Base-by-base conservation (phyloP, 1,284 basidiomycete genomes). In the Singerocomus inundabilis region DNA sequence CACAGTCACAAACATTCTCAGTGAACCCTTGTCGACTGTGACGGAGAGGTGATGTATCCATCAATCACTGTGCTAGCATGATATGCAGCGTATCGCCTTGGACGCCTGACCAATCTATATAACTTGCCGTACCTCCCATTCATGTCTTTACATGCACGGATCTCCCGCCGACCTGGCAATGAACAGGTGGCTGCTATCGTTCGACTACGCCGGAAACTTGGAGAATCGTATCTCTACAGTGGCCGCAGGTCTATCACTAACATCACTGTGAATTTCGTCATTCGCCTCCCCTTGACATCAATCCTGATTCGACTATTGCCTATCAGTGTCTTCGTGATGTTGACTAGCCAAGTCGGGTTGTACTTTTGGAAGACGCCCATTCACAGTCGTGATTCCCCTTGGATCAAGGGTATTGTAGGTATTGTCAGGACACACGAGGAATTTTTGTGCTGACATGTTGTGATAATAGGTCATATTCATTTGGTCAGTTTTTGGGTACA, bases 281-380 rank as follows among this genome's bases (percentile, higher is more conserved):
- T 21, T 21, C 21, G 21, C 6, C 35, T 12, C 6, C 13, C 2
- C 29, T 30, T 32, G 6, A 11, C 30, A 29, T 32, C 15, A 2
- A 42, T 37, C 30, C 12, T 44, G 26, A 48, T 18, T 16, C 8
- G n/a, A 1, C 40, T 13, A 15, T 26, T 15, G 1, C 13, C 21
- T 21, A 4, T 25, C 7, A 63, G 61, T 10, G 12, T 54, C 36
- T 63, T 63, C 32, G 1, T 52, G 26, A 38, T 63, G 33, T 37
- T 67, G 25, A 67, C 62, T 10, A 2, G 44, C n/a, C 61, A 63
- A 50, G 56, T 64, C 10, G 53, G 33, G 35, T 13, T 57, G 7
- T 67, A 63, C 40, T 46, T 65, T 46, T 44, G 56, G 52, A 67
- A 37, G 25, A 35, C n/a, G 12, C 2, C 51, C 8, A 28, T 53